Conservation (phyloP, 2,329 filamentous ascomycete genomes). For the Xylariaceae sp. region DNA sequence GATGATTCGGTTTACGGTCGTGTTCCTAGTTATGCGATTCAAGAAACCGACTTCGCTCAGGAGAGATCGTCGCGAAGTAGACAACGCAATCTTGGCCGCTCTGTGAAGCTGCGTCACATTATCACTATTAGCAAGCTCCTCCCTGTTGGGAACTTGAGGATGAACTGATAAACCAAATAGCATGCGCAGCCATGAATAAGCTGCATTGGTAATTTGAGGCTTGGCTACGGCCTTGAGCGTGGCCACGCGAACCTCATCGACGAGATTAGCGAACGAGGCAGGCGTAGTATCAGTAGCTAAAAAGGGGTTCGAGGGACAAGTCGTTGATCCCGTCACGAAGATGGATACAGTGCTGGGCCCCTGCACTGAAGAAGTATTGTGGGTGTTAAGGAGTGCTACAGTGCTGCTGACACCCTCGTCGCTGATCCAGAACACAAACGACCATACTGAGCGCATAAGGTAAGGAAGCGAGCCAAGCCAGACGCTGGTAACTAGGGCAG, state of each 20-base stretch:
- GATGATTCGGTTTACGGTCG: constrained; percentile 70
- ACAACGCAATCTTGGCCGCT: constrained; percentile 17
- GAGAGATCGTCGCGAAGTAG: constrained; percentile 40
- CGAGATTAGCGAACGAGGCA: constrained; percentile 35
- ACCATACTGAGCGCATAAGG: constrained; percentile 87
- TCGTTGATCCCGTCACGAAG: constrained; percentile 29
- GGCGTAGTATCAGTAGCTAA: constrained; percentile 38
- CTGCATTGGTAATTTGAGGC: constrained; percentile 34
- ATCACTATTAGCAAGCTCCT: constrained; percentile 22
- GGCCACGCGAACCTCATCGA: constrained; percentile 36
- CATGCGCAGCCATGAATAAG: constrained; percentile 34
- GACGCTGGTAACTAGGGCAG: constrained; percentile 72
- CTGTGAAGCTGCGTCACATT: constrained; percentile 26
- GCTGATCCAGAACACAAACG: constrained; percentile 89
- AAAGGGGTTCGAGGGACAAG: constrained; percentile 40
- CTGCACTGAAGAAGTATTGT: constrained; percentile 26
- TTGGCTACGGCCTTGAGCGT: constrained; percentile 29
- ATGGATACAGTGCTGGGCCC: constrained; percentile 22
- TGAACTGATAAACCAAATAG: constrained; percentile 24
- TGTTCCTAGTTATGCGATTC: constrained; percentile 61
- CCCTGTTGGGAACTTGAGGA: constrained; percentile 18
- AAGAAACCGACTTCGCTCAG: constrained; percentile 56
- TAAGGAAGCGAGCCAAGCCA: constrained; percentile 90
- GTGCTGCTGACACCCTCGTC: constrained; percentile 61
- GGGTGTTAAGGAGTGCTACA: constrained; percentile 31